Percentiles rank a stretch among this genome's conserved stretches.
These are phyloP conservation scores for Diaporthe batatas DNA, from an alignment of 2,329 filamentous ascomycete genomes.

Conservation along the genomic window DNA sequence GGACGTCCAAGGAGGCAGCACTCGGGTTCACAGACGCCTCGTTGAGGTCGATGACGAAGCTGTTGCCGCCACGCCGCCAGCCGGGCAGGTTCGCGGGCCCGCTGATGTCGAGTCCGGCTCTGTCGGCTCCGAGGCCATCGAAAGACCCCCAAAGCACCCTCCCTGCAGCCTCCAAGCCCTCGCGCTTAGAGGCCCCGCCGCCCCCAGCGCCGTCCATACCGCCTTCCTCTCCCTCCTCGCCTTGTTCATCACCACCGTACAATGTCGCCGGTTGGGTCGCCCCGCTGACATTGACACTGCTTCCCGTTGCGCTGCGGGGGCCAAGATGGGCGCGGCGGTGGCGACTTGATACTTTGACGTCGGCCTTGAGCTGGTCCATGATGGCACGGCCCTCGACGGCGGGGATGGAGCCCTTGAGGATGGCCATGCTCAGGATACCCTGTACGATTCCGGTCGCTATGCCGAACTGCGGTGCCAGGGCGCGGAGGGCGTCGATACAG, in stretches of 20 bases:
- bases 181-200: not conserved
- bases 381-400: constrained; percentile 39
- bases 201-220: no score
- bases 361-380: constrained; percentile 25
- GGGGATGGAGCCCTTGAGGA: constrained; percentile 39
- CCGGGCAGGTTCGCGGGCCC: not conserved
- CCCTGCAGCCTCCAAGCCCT: not conserved
- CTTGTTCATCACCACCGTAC: not conserved
- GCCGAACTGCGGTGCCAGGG: constrained; percentile 46
- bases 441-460: constrained; percentile 46
- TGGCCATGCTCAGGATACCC: constrained; percentile 47
- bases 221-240: not conserved
- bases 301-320: not conserved
- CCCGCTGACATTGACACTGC: not conserved
- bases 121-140: no score
- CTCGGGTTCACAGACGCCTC: constrained; percentile 22
- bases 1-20: constrained; percentile 23
- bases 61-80: not conserved
- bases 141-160: not conserved
- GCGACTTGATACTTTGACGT: not conserved
- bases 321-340: not conserved
- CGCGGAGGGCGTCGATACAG: constrained; percentile 47
- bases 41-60: constrained; percentile 39
- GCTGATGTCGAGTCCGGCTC: not conserved
- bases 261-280: not conserved